These are phyloP conservation scores for Mycena polygramma DNA, from an alignment of 768 basidiomycete species.

Conservation along the genomic window DNA sequence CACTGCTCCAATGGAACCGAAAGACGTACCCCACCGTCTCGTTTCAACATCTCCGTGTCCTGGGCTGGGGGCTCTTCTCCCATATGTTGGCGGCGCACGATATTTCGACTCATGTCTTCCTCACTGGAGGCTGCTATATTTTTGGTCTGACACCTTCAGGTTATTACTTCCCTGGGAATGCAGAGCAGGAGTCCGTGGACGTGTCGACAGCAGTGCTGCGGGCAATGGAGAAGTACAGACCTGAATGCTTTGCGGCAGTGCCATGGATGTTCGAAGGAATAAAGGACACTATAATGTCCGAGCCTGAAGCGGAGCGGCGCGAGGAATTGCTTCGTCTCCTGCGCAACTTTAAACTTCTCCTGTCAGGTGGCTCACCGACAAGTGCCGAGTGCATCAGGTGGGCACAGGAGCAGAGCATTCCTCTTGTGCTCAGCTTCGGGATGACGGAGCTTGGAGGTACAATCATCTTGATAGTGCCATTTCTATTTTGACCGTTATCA, in stretches of 20 bases:
- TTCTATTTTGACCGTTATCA: too few species aligned
- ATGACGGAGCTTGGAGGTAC: slow-evolving; percentile 54
- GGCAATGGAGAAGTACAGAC: slow-evolving; percentile 42
- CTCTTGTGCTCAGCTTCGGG: slow-evolving; percentile 49
- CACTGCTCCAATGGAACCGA: slow-evolving; percentile 42
- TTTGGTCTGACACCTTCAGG: slow-evolving; percentile 49
- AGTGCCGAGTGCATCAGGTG: slow-evolving; percentile 46
- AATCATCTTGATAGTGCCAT: background rate
- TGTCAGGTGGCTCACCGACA: slow-evolving; percentile 47
- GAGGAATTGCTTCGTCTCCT: slow-evolving; percentile 39
- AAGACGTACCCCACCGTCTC: background rate
- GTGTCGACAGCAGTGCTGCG: slow-evolving; percentile 43
- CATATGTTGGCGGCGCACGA: slow-evolving; percentile 49
- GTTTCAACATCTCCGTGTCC: slow-evolving; percentile 42
- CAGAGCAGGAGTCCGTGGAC: slow-evolving; percentile 40
- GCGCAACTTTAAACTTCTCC: slow-evolving; percentile 43
- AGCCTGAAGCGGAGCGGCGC: slow-evolving; percentile 38
- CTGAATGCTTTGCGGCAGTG: slow-evolving; percentile 46
- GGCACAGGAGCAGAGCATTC: slow-evolving; percentile 44
- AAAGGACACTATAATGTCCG: slow-evolving; percentile 41
- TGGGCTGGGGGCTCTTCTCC: slow-evolving; percentile 52
- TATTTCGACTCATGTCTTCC: slow-evolving; percentile 43
- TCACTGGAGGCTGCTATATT: slow-evolving; percentile 49
- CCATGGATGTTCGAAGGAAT: slow-evolving; percentile 52
- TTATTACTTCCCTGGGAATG: slow-evolving; percentile 35